phyloP scores from a whole-genome alignment of 1,284 basidiomycete species.

The Puccinia horiana region DNA sequence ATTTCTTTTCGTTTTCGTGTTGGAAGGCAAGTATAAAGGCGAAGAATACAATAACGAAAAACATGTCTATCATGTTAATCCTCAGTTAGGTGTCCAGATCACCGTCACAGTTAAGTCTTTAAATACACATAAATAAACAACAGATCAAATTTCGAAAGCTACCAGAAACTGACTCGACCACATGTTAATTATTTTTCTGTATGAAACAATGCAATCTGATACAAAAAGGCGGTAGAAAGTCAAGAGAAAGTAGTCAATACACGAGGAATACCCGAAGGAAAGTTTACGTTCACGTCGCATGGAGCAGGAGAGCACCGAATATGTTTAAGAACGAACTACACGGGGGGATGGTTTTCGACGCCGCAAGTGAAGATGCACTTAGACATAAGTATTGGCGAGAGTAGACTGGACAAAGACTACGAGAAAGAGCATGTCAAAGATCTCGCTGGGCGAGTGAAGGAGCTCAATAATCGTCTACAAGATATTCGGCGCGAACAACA shows the following conservation, averaged over 20 bases:
- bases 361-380: conserved; percentile 92
- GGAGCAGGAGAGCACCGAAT: conserved; percentile 95
- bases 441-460: conserved; percentile 79
- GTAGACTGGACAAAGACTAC: conserved; percentile 68
- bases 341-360: conserved; percentile 76
- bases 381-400: conserved; percentile 84
- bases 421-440: conserved; percentile 81
- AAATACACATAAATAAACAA: neutral
- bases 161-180: neutral
- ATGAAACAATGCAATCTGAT: too few relatives aligned
- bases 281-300: conserved; percentile 96
- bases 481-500: conserved; percentile 94
- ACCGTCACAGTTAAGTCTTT: conserved; percentile 74
- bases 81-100: conserved; percentile 81
- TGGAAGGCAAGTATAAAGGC: conserved; percentile 82
- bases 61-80: conserved; percentile 72
- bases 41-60: conserved; percentile 80
- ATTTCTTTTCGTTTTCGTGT: neutral
- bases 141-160: too few relatives aligned
- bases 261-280: conserved; percentile 80
- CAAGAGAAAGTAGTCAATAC: conserved; percentile 67
- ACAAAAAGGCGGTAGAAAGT: conserved; percentile 23
- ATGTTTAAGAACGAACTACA: conserved; percentile 85
- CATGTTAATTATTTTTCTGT: too few relatives aligned
- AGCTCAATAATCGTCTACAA: conserved; percentile 87